phyloP scores from a whole-genome alignment of 495 filamentous ascomycete species.

The Neurospora sp. region DNA sequence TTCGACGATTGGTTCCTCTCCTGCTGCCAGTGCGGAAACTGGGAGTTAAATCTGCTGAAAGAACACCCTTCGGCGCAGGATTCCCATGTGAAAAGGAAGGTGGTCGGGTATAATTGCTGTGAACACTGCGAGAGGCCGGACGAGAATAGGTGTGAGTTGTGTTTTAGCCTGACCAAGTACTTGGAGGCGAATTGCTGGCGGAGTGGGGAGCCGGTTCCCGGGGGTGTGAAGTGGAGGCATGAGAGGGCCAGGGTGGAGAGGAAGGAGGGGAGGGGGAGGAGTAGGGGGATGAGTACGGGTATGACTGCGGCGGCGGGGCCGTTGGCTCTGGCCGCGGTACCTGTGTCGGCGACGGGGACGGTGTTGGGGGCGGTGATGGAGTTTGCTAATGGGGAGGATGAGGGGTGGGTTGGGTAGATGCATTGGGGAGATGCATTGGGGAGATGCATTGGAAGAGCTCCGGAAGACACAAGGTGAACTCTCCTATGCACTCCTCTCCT shows the following conservation, averaged over 20 bases:
- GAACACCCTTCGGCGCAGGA: background rate
- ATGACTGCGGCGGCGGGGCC: background rate
- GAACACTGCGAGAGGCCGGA: background rate
- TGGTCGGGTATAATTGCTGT: background rate
- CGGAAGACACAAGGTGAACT: background rate
- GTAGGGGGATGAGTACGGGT: background rate
- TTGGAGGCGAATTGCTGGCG: background rate
- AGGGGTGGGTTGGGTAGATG: background rate
- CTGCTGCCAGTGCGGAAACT: background rate
- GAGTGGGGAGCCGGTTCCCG: background rate
- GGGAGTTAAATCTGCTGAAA: background rate
- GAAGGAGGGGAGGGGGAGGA: background rate
- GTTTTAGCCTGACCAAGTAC: background rate
- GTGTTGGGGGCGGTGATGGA: background rate
- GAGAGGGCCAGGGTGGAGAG: background rate
- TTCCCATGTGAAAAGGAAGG: background rate
- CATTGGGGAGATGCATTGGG: background rate
- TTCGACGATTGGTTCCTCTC: background rate
- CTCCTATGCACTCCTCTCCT: background rate
- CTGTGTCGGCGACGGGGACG: background rate
- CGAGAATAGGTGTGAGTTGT: background rate
- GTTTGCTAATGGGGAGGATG: background rate
- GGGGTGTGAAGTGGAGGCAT: background rate
- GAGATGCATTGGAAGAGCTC: background rate
- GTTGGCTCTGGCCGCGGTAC: background rate